Evolutionary conservation across 2,329 filamentous ascomycete species (phyloP), one percentile per base, ranked within the genome.

Genomic region (Pseudocercospora ulei): DNA sequence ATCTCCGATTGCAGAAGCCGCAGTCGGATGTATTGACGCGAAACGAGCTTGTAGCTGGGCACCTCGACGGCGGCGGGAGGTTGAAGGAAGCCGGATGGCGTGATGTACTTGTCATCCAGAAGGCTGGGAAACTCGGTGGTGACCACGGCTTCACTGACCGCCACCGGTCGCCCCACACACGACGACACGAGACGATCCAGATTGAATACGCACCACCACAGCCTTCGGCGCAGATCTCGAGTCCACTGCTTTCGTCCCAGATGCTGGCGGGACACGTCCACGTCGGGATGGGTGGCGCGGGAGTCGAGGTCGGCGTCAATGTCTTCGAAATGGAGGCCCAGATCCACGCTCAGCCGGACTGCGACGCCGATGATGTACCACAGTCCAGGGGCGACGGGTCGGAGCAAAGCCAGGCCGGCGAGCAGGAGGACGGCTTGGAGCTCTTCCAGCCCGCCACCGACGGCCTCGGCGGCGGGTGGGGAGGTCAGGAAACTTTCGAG

Each of bases 311-410:
- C 73, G 4, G 46, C 78, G 13, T 83, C 85, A 7, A 54, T 44
- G 51, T 95, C 88, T 60, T 96, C 90, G 50, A 88, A 86, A 60
- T 96, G 87, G 17, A 96, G 67, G 6, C 90, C 90, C 1, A 96
- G 70, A 59, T 96, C 90, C 13, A 96, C 81, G 4, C 85, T 88
- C 36, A 96, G 64, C 23, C 90, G 79, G 44, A 93, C 81, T 4
- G 88, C 88, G 27, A 95, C 87, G 7, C 90, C 90, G 43, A 92
- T 83, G 46, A 96, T 96, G 62, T 96, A 96, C 88, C 88, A 96
- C 28, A 96, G 66, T 8, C 90, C 90, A 0, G 88, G 88, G 1
- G 88, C 85, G 13, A 96, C 86, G 1, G 90, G 90, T 38, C 88
- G 74, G 47, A 96, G 70, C 33, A 98, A 69, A 5, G 88, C 88